phyloP scores from a whole-genome alignment of 768 basidiomycete genomes.

The Gloeopeniophorella convolvens region DNA sequence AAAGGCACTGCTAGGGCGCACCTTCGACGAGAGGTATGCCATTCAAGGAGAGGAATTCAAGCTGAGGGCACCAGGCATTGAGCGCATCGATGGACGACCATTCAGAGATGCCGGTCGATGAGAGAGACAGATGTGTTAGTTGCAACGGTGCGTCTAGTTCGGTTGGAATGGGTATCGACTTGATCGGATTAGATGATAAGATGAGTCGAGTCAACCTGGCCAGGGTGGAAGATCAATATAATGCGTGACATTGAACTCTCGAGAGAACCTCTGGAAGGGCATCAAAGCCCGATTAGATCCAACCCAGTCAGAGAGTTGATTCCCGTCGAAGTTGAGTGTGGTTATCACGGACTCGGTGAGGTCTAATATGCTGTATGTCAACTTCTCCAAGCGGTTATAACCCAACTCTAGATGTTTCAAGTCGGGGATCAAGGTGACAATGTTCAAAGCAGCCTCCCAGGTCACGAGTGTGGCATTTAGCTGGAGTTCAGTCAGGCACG shows the following conservation, averaged over 20 bases:
- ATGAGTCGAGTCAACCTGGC: constrained; percentile 58
- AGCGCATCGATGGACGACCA: constrained; percentile 67
- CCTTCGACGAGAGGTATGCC: constrained; percentile 63
- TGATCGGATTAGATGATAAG: constrained; percentile 56
- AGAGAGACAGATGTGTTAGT: constrained; percentile 57
- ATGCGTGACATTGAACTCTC: background rate
- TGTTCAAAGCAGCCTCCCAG: constrained; percentile 60
- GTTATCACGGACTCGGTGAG: constrained; percentile 28
- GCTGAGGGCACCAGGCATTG: constrained; percentile 57
- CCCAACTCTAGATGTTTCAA: constrained; percentile 60
- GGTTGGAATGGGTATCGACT: constrained; percentile 26
- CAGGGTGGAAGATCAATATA: constrained; percentile 9
- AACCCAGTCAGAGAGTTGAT: constrained; percentile 53
- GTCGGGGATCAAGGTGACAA: constrained; percentile 46
- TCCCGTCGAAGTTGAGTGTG: constrained; percentile 65
- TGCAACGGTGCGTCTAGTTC: constrained; percentile 26
- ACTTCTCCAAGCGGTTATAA: constrained; percentile 49
- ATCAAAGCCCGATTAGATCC: constrained; percentile 35
- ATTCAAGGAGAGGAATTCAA: constrained; percentile 53
- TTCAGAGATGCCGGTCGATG: constrained; percentile 47
- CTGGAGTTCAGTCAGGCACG: constrained; percentile 54
- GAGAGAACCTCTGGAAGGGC: constrained; percentile 9
- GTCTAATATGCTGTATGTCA: constrained; percentile 20
- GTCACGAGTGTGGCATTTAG: constrained; percentile 65
- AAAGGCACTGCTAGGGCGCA: constrained; percentile 24